Conservation (phyloP, 1,284 basidiomycete genomes). For the Pyrrhoderma lamaoense region DNA sequence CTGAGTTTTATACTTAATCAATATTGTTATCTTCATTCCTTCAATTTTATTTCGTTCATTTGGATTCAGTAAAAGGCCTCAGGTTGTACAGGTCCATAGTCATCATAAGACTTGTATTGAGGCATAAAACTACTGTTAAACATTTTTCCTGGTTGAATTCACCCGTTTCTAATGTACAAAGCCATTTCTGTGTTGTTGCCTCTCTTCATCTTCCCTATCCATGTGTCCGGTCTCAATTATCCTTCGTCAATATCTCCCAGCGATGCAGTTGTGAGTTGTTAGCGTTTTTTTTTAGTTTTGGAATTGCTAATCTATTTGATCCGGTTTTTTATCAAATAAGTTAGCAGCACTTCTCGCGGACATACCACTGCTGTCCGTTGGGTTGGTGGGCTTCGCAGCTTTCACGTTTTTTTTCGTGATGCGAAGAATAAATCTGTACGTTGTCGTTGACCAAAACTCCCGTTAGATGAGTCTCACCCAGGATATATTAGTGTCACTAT, state of each 20-base stretch:
- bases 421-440: slow-evolving; percentile 52
- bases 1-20: neutral
- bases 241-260: slow-evolving; percentile 12
- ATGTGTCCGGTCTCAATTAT: neutral
- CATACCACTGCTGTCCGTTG: slow-evolving; percentile 61
- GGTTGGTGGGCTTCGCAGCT: slow-evolving; percentile 57
- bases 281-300: neutral
- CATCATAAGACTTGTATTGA: too few species aligned
- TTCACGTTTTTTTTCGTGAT: slow-evolving; percentile 54
- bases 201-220: slow-evolving; percentile 1
- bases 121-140: neutral
- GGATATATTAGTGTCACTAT: slow-evolving; percentile 35
- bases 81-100: too few species aligned
- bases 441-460: slow-evolving; percentile 14
- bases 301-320: slow-evolving; percentile 5
- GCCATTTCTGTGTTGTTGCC: neutral
- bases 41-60: neutral
- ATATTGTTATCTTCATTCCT: slow-evolving; percentile 7
- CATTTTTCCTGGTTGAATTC: slow-evolving; percentile 5
- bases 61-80: too few species aligned
- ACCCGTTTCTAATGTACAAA: neutral
- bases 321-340: slow-evolving; percentile 32
- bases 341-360: slow-evolving; percentile 53
- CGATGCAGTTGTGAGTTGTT: slow-evolving; percentile 18
- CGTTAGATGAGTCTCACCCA: slow-evolving; percentile 7